Base-by-base conservation (phyloP, 2,329 filamentous ascomycete genomes). In the Penicillium olsonii region DNA sequence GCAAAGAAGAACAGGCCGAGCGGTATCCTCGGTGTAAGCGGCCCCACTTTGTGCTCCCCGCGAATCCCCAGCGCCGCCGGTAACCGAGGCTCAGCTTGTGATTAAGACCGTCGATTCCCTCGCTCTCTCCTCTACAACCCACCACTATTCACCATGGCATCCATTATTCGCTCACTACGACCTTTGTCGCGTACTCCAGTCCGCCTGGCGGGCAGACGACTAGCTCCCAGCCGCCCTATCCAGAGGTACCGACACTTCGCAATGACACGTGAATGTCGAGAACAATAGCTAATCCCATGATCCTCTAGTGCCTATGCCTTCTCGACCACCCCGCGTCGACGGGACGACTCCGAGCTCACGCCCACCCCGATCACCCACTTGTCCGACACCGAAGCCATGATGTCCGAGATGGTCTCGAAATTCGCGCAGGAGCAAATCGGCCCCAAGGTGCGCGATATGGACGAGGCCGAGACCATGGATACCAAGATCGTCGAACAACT, bases 391-490 rank as follows among this genome's bases (percentile, higher is more conserved):
- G 94, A 99, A 75, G 67, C 82, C 12, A 84, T 94, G 66, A 95
- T 99, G 88, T 83, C 86, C 55, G 92, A 99, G 49, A 82, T 88
- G 1, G 92, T 99, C 4, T 84, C 84, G 62, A 95, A 94, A 73
- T 97, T 97, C 65, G 91, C 94, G 57, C 85, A 84, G 67, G 91
- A 96, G 48, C 83, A 91, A 24, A 87, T 99, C 60, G 83, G 92
- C 43, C 94, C 94, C 46, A 92, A 91, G 71, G 92, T 90, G 10
- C 88, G 94, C 50, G 92, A 95, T 15, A 99, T 99, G 94, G 94
- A 99, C 70, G 94, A 99, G 79, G 87, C 87, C 24, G 94, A 99
- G 79, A 74, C 81, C 50, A 97, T 99, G 94, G 94, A 97, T 70
- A 85, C 90, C 0, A 70, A 81, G 1, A 74, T 99, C 7, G 87